phyloP scores from a whole-genome alignment of 1,284 basidiomycete species.

The Cryptococcus sp. region DNA sequence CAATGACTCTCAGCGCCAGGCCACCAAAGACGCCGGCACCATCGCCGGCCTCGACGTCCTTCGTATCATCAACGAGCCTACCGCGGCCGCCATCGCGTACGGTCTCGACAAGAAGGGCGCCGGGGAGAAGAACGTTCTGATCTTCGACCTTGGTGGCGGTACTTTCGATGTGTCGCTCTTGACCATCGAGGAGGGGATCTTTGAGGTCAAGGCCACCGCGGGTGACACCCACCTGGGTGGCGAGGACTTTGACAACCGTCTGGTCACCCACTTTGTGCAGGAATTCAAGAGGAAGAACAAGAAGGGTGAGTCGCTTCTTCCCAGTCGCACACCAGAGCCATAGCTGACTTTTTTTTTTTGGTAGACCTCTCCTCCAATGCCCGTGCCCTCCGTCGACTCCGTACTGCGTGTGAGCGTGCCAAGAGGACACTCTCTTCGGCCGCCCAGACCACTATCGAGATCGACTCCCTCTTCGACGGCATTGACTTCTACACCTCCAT shows the following conservation, averaged over 20 bases:
- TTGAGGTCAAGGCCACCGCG: slow-evolving; percentile 98
- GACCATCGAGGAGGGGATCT: slow-evolving; percentile 97
- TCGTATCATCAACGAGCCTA: slow-evolving; percentile 98
- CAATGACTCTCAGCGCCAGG: slow-evolving; percentile 98
- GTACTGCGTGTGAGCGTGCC: slow-evolving; percentile 96
- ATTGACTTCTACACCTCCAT: slow-evolving; percentile 98
- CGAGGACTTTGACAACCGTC: slow-evolving; percentile 98
- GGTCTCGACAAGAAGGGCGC: slow-evolving; percentile 78
- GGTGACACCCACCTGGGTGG: slow-evolving; percentile 99
- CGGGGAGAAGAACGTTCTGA: slow-evolving; percentile 87
- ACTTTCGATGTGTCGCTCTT: slow-evolving; percentile 98
- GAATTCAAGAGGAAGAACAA: slow-evolving; percentile 99
- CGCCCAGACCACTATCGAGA: slow-evolving; percentile 94
- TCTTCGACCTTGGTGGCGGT: slow-evolving; percentile 98
- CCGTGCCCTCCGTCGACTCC: slow-evolving; percentile 94
- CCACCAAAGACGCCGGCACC: slow-evolving; percentile 95
- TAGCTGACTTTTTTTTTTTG: neutral
- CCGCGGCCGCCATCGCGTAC: slow-evolving; percentile 95
- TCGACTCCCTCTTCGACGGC: slow-evolving; percentile 96
- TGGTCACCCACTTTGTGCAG: slow-evolving; percentile 96
- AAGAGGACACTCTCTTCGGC: slow-evolving; percentile 98
- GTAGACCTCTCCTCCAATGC: slow-evolving; percentile 80
- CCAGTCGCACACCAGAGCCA: neutral
- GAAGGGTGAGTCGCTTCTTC: slow-evolving; percentile 33
- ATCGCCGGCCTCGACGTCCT: slow-evolving; percentile 96